Conservation (phyloP, 2,329 filamentous ascomycete genomes). For the Chrysosporium keratinophilum region DNA sequence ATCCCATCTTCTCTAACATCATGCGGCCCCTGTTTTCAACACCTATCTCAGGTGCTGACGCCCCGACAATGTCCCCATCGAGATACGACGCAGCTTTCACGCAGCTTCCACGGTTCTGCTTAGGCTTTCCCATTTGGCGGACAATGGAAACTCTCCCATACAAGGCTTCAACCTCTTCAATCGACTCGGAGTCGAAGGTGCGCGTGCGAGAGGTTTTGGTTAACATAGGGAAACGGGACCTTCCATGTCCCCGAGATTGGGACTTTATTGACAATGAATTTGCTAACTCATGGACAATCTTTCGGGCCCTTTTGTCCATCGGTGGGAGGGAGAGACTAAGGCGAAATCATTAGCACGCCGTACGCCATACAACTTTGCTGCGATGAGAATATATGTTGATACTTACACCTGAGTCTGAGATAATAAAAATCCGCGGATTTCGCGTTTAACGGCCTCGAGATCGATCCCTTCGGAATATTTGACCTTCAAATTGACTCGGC, state of each 20-base stretch:
- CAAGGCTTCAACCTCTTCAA: slow-evolving; percentile 36
- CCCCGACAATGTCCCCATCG: slow-evolving; percentile 83
- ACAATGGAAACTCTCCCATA: slow-evolving; percentile 26
- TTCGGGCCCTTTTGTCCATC: slow-evolving; percentile 69
- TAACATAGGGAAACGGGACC: slow-evolving; percentile 63
- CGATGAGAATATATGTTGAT: background rate
- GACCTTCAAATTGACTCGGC: slow-evolving; percentile 50
- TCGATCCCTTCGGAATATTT: slow-evolving; percentile 67
- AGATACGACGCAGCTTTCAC: slow-evolving; percentile 49
- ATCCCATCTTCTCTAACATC: slow-evolving; percentile 96
- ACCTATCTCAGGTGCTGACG: slow-evolving; percentile 71
- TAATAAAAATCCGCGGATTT: slow-evolving; percentile 61
- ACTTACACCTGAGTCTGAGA: slow-evolving; percentile 53
- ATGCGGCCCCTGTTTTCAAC: slow-evolving; percentile 70
- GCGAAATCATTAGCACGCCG: background rate
- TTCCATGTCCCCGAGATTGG: slow-evolving; percentile 66
- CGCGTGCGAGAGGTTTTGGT: slow-evolving; percentile 61
- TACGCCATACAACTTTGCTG: background rate
- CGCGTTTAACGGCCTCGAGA: slow-evolving; percentile 58
- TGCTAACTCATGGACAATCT: slow-evolving; percentile 69
- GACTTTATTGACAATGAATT: slow-evolving; percentile 68
- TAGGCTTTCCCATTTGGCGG: background rate
- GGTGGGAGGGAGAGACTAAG: slow-evolving; percentile 64
- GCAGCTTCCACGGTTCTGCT: slow-evolving; percentile 21
- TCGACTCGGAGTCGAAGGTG: slow-evolving; percentile 47